Conservation (phyloP, 768 basidiomycete genomes). For the Mycena floridula region DNA sequence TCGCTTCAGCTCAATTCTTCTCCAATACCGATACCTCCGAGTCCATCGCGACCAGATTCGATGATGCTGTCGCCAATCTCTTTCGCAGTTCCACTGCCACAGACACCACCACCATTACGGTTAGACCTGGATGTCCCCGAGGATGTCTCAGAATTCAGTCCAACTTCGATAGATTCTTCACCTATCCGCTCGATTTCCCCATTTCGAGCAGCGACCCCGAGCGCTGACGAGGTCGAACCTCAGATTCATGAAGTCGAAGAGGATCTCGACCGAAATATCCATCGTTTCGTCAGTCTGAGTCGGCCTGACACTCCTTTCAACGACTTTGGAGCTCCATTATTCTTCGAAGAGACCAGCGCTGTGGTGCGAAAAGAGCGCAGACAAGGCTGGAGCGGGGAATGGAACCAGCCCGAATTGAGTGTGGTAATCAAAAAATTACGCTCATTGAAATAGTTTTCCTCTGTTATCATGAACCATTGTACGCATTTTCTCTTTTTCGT, state of each 20-base stretch:
- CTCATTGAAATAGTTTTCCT: too few species aligned
- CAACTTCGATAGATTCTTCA: background rate
- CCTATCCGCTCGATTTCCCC: background rate
- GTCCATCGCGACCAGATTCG: background rate
- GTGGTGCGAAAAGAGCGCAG: background rate
- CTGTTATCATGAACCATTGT: too few species aligned
- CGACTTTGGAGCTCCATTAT: background rate
- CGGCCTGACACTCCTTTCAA: conserved; percentile 6
- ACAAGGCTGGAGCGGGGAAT: conserved; percentile 9
- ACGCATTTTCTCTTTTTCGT: too few species aligned
- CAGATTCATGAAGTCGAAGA: background rate
- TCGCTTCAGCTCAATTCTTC: background rate
- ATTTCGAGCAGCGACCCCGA: background rate
- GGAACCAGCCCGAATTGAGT: too few species aligned
- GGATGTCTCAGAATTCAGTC: background rate
- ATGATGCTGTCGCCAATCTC: background rate
- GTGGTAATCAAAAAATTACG: too few species aligned
- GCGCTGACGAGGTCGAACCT: background rate
- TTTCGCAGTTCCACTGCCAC: background rate
- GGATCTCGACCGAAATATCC: background rate
- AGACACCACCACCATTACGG: background rate
- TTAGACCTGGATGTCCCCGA: background rate
- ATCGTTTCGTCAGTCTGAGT: background rate
- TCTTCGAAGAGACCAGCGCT: background rate
- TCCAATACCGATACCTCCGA: background rate